A percentile compares a stretch with the other conserved stretches of the same genome.
Evolutionary conservation across 225 moss, liverwort and hornwort genomes (phyloP).

Genomic region (Thuidium tamariscinum): DNA sequence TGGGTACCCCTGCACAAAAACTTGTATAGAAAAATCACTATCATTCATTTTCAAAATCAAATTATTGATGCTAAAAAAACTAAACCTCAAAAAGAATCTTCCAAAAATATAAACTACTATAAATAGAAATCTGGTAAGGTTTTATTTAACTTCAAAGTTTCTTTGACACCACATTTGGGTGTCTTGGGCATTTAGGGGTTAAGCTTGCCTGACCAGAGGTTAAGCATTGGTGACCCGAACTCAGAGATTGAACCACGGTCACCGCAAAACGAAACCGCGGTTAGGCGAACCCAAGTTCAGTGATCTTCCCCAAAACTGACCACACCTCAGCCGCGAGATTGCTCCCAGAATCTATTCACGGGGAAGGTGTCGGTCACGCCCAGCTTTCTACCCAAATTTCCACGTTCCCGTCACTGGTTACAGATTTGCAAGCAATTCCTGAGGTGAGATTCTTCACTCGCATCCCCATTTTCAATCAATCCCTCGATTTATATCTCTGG

Average conservation of each 20-base stretch:
- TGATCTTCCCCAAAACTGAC: not conserved
- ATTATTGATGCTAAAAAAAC: too few relatives aligned
- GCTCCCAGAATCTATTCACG: not conserved
- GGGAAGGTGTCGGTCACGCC: not conserved
- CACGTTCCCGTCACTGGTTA: not conserved
- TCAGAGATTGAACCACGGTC: not conserved
- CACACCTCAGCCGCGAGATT: not conserved
- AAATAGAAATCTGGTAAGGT: too few relatives aligned
- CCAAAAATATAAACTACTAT: too few relatives aligned
- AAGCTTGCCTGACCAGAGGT: not conserved
- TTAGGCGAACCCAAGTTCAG: not conserved
- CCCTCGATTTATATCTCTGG: not conserved
- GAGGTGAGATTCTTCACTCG: not conserved
- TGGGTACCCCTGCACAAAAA: too few relatives aligned
- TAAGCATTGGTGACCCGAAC: too few relatives aligned
- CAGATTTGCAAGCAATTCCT: not conserved
- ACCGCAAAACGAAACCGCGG: not conserved
- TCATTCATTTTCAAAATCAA: too few relatives aligned
- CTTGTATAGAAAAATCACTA: too few relatives aligned
- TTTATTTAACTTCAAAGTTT: too few relatives aligned
- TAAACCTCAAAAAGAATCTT: too few relatives aligned
- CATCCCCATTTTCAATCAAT: not conserved
- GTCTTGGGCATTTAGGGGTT: too few relatives aligned
- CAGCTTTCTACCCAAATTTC: not conserved
- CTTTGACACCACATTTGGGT: too few relatives aligned